These are phyloP conservation scores for Trichothecium roseum DNA, from an alignment of 2,329 filamentous ascomycete species.

Conservation along the genomic window DNA sequence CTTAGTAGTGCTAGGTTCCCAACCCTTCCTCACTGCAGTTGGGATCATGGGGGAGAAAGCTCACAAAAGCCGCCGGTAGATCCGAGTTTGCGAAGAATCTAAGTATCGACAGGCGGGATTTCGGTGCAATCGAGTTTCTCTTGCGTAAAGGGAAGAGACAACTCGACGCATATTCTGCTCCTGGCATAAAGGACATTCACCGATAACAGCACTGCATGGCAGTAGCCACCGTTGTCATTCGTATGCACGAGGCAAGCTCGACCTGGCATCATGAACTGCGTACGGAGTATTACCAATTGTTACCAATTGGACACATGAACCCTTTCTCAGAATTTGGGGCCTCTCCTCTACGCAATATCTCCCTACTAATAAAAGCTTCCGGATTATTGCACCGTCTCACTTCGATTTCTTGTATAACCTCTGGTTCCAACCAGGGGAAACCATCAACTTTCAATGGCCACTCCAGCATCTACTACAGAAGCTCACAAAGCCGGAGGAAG, in stretches of 20 bases:
- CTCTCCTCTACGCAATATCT: too few species aligned
- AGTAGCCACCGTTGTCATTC: too few species aligned
- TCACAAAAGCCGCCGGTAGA: slow-evolving; percentile 3
- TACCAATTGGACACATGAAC: too few species aligned
- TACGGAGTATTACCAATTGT: too few species aligned
- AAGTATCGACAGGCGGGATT: slow-evolving; percentile 69
- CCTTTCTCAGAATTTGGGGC: too few species aligned
- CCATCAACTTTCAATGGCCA: slow-evolving; percentile 14
- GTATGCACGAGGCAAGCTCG: too few species aligned
- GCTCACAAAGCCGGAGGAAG: not conserved
- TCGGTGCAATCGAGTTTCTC: slow-evolving; percentile 75
- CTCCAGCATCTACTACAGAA: slow-evolving; percentile 16
- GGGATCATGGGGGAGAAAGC: not conserved
- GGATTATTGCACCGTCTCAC: not conserved
- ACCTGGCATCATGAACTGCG: too few species aligned
- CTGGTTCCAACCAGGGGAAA: slow-evolving; percentile 5
- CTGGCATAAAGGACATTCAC: slow-evolving; percentile 68
- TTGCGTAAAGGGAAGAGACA: slow-evolving; percentile 73
- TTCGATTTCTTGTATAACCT: not conserved
- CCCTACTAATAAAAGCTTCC: too few species aligned
- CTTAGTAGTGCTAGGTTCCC: slow-evolving; percentile 3
- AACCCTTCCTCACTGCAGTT: not conserved
- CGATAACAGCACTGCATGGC: slow-evolving; percentile 15
- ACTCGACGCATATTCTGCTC: slow-evolving; percentile 70
- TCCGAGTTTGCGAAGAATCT: slow-evolving; percentile 65